Percentiles rank a stretch among this genome's conserved stretches.
Evolutionary conservation across 441 rosid species (phyloP).

Genomic region (Gossypium schwendimanii): DNA sequence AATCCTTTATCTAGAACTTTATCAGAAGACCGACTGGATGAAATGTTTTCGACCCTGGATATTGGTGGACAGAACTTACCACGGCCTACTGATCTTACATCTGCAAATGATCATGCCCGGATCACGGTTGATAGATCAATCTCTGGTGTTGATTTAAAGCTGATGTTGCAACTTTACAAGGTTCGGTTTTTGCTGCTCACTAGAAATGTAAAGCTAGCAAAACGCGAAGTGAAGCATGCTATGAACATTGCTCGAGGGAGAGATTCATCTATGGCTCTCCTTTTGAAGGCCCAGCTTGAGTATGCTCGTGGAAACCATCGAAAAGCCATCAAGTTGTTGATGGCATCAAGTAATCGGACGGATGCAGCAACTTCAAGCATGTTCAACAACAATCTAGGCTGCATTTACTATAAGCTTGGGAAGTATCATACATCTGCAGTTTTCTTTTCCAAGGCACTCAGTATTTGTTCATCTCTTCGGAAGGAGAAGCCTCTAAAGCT

Average conservation of each 20-base stretch:
- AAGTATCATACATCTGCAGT: conserved; percentile 58
- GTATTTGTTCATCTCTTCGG: conserved; percentile 50
- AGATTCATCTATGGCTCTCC: conserved; percentile 84
- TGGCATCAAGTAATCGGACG: conserved; percentile 65
- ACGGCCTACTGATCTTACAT: conserved; percentile 45
- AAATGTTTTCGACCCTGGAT: conserved; percentile 52
- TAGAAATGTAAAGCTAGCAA: not conserved
- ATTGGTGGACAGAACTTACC: conserved; percentile 56
- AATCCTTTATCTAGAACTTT: conserved; percentile 47
- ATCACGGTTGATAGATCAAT: conserved; percentile 43
- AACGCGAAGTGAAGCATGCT: conserved; percentile 83
- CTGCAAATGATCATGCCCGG: conserved; percentile 50
- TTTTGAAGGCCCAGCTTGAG: conserved; percentile 94
- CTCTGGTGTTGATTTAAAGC: conserved; percentile 65
- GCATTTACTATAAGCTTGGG: conserved; percentile 79
- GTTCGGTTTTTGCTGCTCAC: conserved; percentile 45
- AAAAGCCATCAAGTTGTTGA: conserved; percentile 83
- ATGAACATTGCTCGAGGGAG: conserved; percentile 81
- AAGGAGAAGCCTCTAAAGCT: conserved; percentile 70
- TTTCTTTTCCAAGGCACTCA: conserved; percentile 72
- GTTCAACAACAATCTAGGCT: conserved; percentile 89
- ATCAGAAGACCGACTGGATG: conserved; percentile 77
- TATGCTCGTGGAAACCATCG: conserved; percentile 84
- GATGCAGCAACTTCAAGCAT: conserved; percentile 64
- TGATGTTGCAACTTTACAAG: conserved; percentile 83